Evolutionary conservation across 176 grass and related monocot genomes (phyloP).

Genomic region (Ampelocalamus luodianensis): DNA sequence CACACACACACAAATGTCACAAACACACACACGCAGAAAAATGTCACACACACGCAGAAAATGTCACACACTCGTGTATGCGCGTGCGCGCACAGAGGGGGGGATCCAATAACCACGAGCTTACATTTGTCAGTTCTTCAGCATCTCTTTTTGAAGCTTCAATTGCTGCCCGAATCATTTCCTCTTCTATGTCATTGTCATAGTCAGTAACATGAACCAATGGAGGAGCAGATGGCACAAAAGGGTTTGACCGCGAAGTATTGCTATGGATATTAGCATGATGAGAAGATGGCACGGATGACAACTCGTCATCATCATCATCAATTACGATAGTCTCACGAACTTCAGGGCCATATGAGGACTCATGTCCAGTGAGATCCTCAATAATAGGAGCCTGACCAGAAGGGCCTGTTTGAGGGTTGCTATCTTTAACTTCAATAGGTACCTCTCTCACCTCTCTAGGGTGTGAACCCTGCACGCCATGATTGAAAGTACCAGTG

Average conservation of each 20-base stretch:
- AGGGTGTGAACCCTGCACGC: conserved; percentile 64
- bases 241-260: conserved; percentile 14
- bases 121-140: conserved; percentile 64
- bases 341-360: conserved; percentile 57
- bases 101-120: neutral
- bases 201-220: conserved; percentile 67
- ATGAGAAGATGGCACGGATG: conserved; percentile 52
- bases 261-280: conserved; percentile 35
- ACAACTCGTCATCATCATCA: conserved; percentile 56
- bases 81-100: neutral
- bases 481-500: conserved; percentile 43
- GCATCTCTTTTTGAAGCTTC: conserved; percentile 90
- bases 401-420: conserved; percentile 58
- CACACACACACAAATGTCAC: neutral
- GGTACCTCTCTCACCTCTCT: conserved; percentile 68
- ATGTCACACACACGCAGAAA: neutral
- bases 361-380: conserved; percentile 63
- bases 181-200: conserved; percentile 97
- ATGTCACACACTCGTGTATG: no score
- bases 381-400: conserved; percentile 55
- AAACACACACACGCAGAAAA: no score
- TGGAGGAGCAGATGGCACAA: conserved; percentile 60
- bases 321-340: conserved; percentile 65
- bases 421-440: conserved; percentile 65
- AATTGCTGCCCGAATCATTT: conserved; percentile 93